Evolutionary conservation across 768 basidiomycete species (phyloP), one percentile per base, ranked within the genome.

Genomic region (Mycena galopus): DNA sequence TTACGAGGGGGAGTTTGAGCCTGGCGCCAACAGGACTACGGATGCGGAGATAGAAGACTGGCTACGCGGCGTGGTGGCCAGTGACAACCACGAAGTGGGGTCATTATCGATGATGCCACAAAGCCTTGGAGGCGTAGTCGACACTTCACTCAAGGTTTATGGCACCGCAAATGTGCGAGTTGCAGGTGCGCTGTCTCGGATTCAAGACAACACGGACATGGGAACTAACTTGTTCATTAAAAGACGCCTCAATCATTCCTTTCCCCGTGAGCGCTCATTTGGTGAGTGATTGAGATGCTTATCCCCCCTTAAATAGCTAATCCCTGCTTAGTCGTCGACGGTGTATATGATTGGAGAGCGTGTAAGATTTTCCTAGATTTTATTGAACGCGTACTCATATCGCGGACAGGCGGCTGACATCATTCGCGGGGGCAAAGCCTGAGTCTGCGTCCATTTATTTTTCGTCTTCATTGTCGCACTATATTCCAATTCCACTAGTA

Each of bases 91-190:
- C 66, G 80, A 80, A 27, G 77, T 81, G 29, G 83, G 85, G 9
- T 82, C 85, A 4, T 68, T 82, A 65, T 77, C 83, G 12, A 86
- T 87, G 85, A 77, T 85, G 77, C 85, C 86, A 11, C 72, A 69
- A 61, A 79, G 79, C 29, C 66, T 82, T 39, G 86, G 86, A 2
- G 84, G 84, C 0, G 83, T 84, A 16, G 84, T 85, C 2, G 82
- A 84, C 67, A 75, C 80, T 11, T 55, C 75, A n/a, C 71, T 85
- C 62, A 79, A 67, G 66, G 79, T 85, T 3, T 83, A 85, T 74
- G 84, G 83, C 8, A 78, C 78, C 7, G 67, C 65, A 17, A 84
- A 84, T 58, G 78, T 84, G 7, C 77, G 84, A 10, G 81, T 84
- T 50, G 81, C 79, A n/a, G 80, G 79, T 80, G 60, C 14, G 79